Percentiles rank a stretch among this genome's conserved stretches.
Conservation (phyloP, 257 asterid species). For the Nemophila menziesii region DNA sequence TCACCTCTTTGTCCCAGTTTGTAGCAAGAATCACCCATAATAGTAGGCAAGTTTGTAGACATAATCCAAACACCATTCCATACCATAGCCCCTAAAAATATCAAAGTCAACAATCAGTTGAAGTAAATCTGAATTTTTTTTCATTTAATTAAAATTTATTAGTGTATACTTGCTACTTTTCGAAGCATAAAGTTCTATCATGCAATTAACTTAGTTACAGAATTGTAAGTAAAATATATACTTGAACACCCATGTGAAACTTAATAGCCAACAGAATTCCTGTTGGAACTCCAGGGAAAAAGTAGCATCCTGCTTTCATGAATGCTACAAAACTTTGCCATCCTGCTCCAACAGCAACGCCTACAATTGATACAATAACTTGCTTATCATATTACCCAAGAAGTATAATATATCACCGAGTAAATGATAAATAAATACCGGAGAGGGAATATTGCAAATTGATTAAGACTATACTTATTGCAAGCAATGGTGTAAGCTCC, state of each 20-base stretch:
- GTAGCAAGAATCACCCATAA: slow-evolving; percentile 35
- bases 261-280: slow-evolving; percentile 45
- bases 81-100: slow-evolving; percentile 51
- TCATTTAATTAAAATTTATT: too few species aligned
- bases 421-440: slow-evolving; percentile 15
- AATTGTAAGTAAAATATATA: slow-evolving; percentile 2
- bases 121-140: too few species aligned
- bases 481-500: slow-evolving; percentile 45
- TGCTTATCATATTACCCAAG: too few species aligned
- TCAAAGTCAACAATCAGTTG: too few species aligned
- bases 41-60: slow-evolving; percentile 33
- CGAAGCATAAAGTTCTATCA: too few species aligned
- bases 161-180: too few species aligned
- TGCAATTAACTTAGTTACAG: too few species aligned
- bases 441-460: slow-evolving; percentile 58
- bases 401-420: not conserved
- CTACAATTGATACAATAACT: slow-evolving; percentile 17
- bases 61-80: slow-evolving; percentile 54
- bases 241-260: slow-evolving; percentile 38
- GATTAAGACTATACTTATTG: slow-evolving; percentile 41
- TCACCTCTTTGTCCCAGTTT: slow-evolving; percentile 64
- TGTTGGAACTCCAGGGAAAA: slow-evolving; percentile 51
- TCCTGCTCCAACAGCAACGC: slow-evolving; percentile 81
- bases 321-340: slow-evolving; percentile 84
- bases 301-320: slow-evolving; percentile 57